Percentiles rank a stretch among this genome's conserved stretches.
phyloP scores from a whole-genome alignment of 805 yeast genomes.

The Wickerhamomyces bisporus region DNA sequence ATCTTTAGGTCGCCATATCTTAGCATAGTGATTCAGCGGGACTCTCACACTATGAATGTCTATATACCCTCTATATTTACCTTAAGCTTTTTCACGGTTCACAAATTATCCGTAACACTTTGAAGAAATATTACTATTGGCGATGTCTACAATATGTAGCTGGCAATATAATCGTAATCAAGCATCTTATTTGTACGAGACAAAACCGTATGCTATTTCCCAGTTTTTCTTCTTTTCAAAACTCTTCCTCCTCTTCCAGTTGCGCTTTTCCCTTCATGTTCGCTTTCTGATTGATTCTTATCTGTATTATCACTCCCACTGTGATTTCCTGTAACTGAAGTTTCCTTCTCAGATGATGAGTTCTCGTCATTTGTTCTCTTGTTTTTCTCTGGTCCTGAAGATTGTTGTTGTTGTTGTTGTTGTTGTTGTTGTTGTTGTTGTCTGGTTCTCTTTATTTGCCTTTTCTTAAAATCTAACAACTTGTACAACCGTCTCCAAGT shows the following conservation, averaged over 20 bases:
- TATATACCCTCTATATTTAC: no score
- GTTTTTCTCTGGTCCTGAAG: background rate
- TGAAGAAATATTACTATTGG: no score
- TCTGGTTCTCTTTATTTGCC: slow-evolving; percentile 13
- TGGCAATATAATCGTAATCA: no score
- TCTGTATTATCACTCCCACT: slow-evolving; percentile 2
- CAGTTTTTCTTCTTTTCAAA: background rate
- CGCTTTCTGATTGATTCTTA: background rate
- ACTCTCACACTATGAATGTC: no score
- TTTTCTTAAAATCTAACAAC: slow-evolving; percentile 22
- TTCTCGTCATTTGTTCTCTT: background rate
- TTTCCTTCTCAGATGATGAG: background rate
- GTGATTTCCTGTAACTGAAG: slow-evolving; percentile 3
- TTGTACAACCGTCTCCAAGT: slow-evolving; percentile 24
- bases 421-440: background rate
- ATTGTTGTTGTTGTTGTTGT: background rate
- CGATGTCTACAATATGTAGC: no score
- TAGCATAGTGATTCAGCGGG: no score
- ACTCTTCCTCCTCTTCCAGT: background rate
- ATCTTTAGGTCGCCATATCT: no score
- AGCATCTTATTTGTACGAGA: no score
- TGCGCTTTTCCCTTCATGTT: background rate
- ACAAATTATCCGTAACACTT: no score
- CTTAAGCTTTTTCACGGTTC: no score
- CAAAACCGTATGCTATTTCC: no score